A percentile compares a stretch with the other conserved stretches of the same genome.
phyloP scores from a whole-genome alignment of 176 grass and related monocot species.

The Oryza punctata region DNA sequence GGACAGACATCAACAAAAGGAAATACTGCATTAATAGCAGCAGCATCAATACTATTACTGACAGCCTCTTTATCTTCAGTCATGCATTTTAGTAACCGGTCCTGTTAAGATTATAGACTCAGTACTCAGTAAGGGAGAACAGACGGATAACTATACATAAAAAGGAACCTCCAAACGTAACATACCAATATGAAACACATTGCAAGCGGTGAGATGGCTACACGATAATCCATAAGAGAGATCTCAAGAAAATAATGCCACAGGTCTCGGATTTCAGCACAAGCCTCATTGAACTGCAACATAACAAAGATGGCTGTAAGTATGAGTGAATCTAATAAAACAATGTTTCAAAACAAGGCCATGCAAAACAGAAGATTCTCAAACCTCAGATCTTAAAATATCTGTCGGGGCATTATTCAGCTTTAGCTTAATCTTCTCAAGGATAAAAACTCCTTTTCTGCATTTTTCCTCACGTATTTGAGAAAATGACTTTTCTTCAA shows the following conservation, averaged over 20 bases:
- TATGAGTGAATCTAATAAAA: neutral
- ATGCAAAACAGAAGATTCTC: neutral
- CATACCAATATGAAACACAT: neutral
- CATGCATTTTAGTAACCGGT: neutral
- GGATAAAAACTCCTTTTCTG: neutral
- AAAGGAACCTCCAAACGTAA: neutral
- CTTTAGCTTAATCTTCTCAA: neutral
- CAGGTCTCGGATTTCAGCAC: neutral
- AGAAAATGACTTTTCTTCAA: neutral
- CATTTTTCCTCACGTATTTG: neutral
- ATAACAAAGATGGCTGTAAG: neutral
- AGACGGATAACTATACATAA: neutral
- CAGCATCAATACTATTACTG: neutral
- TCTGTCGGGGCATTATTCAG: neutral
- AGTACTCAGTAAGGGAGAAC: neutral
- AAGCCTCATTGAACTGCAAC: neutral
- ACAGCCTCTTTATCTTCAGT: neutral
- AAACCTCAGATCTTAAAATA: neutral
- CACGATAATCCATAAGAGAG: neutral
- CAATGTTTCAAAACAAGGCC: neutral
- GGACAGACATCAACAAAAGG: neutral
- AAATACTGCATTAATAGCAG: constrained; percentile 9
- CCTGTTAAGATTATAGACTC: neutral
- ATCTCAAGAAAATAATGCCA: neutral
- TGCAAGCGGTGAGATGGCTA: neutral